Conservation (phyloP, 148 eudicot species). For the Gaultheria prostrata region DNA sequence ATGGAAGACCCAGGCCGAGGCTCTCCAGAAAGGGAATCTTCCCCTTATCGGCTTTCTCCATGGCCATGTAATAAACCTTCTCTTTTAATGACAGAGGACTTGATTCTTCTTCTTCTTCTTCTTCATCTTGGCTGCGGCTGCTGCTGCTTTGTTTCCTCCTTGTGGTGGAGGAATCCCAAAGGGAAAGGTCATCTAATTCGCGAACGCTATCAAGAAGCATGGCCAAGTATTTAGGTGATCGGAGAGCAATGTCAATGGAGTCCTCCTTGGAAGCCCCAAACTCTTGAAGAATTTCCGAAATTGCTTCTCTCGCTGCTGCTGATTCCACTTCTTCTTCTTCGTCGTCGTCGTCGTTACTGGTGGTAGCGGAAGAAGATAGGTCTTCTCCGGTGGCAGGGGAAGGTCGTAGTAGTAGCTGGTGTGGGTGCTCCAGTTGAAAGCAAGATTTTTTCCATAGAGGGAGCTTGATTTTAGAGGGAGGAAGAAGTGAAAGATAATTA, state of each 20-base stretch:
- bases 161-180: slow-evolving; percentile 39
- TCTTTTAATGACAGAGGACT: slow-evolving; percentile 34
- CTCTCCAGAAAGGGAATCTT: slow-evolving; percentile 79
- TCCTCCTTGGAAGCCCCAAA: slow-evolving; percentile 39
- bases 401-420: not conserved
- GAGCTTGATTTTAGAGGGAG: not conserved
- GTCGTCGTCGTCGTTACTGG: not conserved
- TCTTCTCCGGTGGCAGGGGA: not conserved
- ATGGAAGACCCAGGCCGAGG: slow-evolving; percentile 56
- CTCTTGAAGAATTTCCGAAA: slow-evolving; percentile 43
- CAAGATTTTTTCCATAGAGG: not conserved
- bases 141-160: not conserved
- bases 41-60: slow-evolving; percentile 66
- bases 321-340: slow-evolving; percentile 4
- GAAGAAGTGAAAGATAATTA: not conserved
- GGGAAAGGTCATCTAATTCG: slow-evolving; percentile 54
- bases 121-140: too few species aligned
- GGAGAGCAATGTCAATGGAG: slow-evolving; percentile 36
- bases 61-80: slow-evolving; percentile 54
- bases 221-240: slow-evolving; percentile 46
- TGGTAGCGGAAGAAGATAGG: not conserved
- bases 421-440: not conserved
- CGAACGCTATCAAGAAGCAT: slow-evolving; percentile 58
- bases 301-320: slow-evolving; percentile 24
- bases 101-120: not conserved